Base-by-base conservation (phyloP, 768 basidiomycete genomes). In the Mycena maculata region DNA sequence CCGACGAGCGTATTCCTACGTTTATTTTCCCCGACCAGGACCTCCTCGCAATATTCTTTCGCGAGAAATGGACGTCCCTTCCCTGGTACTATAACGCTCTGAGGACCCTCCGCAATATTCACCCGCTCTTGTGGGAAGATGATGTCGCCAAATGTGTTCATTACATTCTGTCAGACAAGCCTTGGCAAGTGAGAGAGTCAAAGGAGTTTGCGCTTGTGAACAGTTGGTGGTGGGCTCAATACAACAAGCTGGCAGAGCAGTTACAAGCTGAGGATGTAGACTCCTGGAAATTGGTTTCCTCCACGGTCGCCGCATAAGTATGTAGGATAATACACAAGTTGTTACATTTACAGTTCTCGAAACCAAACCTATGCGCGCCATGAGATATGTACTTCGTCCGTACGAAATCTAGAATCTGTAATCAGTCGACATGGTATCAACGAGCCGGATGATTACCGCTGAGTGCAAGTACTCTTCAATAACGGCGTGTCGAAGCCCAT, bases 81-180 rank as follows among this genome's bases (percentile, higher is more conserved):
- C 87, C 90, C 1, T 98, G 93, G 89, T 89, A 89, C 67, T 96
- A 95, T 78, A 99, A 99, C 73, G 96, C 95, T 0, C 83, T 99
- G 68, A 96, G 95, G 80, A 93, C 96, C n/a, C 77, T 95, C 71
- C 85, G 92, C 48, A 74, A 82, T 33, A 83, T 90, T 41, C 98
- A 99, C 78, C 77, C 84, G 39, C 76, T 84, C 36, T 74, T 95
- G 72, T 99, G 97, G 97, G 81, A 86, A 47, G 95, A 98, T 74
- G 88, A 90, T 4, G 91, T 95, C 76, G 89, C 96, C 38, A 88
- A 90, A 63, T 93, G 94, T 74, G 80, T 96, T 23, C 96, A 97
- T 77, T 96, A 94, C 74, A 95, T 96, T 73, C 79, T 95, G 60
- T 76, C 86, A 2, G 93, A 95, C 73, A 97, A 97, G 76, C 95